Evolutionary conservation across 257 asterid species (phyloP), one percentile per base, ranked within the genome.

Genomic region (Nicotiana paniculata): DNA sequence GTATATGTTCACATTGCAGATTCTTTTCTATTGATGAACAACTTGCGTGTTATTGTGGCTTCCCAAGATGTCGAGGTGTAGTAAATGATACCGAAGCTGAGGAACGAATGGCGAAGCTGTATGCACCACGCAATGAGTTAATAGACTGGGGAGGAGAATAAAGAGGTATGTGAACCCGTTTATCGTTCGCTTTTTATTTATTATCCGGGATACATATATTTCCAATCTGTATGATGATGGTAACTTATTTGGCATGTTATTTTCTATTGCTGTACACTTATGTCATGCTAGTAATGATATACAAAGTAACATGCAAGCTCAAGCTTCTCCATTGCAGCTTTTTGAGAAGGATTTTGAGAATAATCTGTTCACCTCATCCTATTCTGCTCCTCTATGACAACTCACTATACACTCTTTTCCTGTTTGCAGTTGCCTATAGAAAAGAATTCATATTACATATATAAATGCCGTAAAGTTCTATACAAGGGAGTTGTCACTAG

Each of bases 81-180:
- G 99, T 96, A 79, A 96, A 96, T 82, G 99, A 96, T 57, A 83
- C 88, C 35, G 99, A 96, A 76, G 92, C 97, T 13, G 97, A 93
- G 84, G 97, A 93, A 86, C 89, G 96, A 85, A 88, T 89, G 33
- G 85, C 90, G 58, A 92, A 93, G 85, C 85, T 86, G 17, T 83
- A 77, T 86, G 99, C 91, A 70, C 92, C 97, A 37, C 67, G 80
- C 28, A 83, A 90, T 83, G 97, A 96, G 86, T 83, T 96, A 88
- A 83, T 88, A 81, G 97, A 92, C 83, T 96, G 98, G 97, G 82
- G 85, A 35, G 97, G 93, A 69, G 95, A 94, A 80, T 94, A 84
- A 89, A 84, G 90, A 91, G 91, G 94, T 85, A 68, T 75, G 88
- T 82, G 24, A 33, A 79, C 32, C 26, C 35, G 18, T 66, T 66